phyloP scores from a whole-genome alignment of 495 filamentous ascomycete species.

The Daldinia bambusicola region DNA sequence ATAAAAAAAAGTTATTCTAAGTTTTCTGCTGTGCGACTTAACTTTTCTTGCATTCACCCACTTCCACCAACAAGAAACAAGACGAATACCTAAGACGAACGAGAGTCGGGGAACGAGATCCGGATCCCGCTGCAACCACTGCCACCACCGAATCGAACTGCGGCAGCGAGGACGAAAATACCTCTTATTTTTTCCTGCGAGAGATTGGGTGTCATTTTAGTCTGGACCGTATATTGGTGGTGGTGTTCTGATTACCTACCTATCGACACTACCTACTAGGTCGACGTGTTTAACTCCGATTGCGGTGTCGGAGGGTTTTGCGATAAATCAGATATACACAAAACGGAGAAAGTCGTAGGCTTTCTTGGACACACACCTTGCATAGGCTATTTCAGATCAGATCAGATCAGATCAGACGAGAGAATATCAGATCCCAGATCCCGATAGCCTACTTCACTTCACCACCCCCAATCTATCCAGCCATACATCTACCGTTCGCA shows the following conservation, averaged over 20 bases:
- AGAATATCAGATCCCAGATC: neutral
- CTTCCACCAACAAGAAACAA: neutral
- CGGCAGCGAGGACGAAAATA: neutral
- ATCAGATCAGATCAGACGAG: neutral
- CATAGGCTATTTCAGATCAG: neutral
- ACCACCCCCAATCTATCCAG: neutral
- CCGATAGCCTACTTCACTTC: neutral
- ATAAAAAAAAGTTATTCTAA: conserved; percentile 4
- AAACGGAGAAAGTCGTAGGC: conserved; percentile 18
- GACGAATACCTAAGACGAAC: neutral
- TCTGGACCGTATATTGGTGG: neutral
- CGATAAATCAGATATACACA: conserved; percentile 19
- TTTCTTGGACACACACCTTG: neutral
- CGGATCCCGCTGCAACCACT: conserved; percentile 9
- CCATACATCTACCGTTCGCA: neutral
- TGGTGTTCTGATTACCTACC: too few species aligned
- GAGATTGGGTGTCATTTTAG: too few species aligned
- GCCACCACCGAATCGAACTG: conserved; percentile 20
- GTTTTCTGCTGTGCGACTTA: conserved; percentile 27
- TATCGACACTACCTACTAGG: too few species aligned
- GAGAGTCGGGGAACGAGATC: conserved; percentile 1
- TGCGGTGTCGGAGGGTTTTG: neutral
- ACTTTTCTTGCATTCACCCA: neutral
- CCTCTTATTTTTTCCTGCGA: too few species aligned
- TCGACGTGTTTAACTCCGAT: neutral